These are phyloP conservation scores for Fistulinella prunicolor DNA, from an alignment of 768 basidiomycete genomes.

Conservation along the genomic window DNA sequence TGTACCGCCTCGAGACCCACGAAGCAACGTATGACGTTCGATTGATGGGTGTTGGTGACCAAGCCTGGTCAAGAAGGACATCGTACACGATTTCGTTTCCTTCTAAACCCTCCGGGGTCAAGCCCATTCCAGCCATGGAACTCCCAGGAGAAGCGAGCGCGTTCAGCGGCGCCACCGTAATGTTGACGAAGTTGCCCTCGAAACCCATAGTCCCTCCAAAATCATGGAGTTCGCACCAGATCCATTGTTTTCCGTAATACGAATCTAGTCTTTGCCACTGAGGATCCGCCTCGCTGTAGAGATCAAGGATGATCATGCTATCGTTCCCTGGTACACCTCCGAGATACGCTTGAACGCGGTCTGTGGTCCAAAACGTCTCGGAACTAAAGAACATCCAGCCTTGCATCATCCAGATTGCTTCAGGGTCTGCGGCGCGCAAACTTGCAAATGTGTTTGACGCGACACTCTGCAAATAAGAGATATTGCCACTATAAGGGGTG, in stretches of 20 bases:
- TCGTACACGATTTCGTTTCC: constrained; percentile 46
- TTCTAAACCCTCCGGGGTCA: constrained; percentile 40
- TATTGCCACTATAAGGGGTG: constrained; percentile 33
- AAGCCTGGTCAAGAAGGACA: constrained; percentile 40
- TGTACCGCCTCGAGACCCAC: constrained; percentile 38
- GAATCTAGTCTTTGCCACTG: constrained; percentile 40
- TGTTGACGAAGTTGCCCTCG: constrained; percentile 36
- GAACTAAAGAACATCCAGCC: constrained; percentile 41
- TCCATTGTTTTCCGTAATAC: constrained; percentile 41
- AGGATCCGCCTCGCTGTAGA: constrained; percentile 39
- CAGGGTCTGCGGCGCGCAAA: constrained; percentile 37
- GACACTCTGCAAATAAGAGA: constrained; percentile 33
- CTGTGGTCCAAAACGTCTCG: constrained; percentile 38
- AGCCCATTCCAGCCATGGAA: constrained; percentile 39
- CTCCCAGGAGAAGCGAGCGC: constrained; percentile 30
- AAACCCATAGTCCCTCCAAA: constrained; percentile 39
- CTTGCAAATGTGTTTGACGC: constrained; percentile 35
- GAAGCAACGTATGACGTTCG: constrained; percentile 30
- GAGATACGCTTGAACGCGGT: constrained; percentile 39
- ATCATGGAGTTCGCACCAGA: constrained; percentile 42
- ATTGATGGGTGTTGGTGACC: constrained; percentile 35
- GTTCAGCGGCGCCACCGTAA: constrained; percentile 31
- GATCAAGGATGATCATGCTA: constrained; percentile 41
- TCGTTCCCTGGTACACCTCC: constrained; percentile 36
- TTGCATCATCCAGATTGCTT: constrained; percentile 42